Evolutionary conservation across 257 asterid genomes (phyloP), one percentile per base, ranked within the genome.

Genomic region (Linderniella brevidens): DNA sequence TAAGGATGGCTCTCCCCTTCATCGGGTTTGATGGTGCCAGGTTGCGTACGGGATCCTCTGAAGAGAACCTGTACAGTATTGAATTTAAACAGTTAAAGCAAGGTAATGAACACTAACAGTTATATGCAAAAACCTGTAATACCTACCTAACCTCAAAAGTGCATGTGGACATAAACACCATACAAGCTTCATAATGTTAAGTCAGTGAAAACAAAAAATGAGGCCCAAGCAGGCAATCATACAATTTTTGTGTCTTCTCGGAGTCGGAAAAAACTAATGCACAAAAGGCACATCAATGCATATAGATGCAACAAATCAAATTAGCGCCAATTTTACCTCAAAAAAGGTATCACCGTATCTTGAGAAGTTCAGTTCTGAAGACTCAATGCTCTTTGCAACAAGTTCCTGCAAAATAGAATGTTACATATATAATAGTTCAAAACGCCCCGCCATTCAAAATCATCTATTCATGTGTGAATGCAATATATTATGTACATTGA

Each of bases 301-400:
- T 2, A 11, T 39, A 13, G 13, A 10, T 39, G 43, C 13, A 39
- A 13, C 3, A 39, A 10, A 39, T 39, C 43, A 32, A 35, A 48
- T 32, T 18, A 9, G 17, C 4, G 41, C 46, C 42, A 55, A 53
- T 66, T 25, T 50, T 53, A 64, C 97, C 94, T 82, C 97, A 15
- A 87, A 87, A 62, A 87, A 87, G 49, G 95, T 87, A 60, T 87
- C 97, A 32, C 97, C 95, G 75, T 82, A 87, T 83, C 97, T 76
- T 43, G 92, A 65, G 74, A 80, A 87, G 56, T 87, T 75, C 42
- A 80, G 95, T 58, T 78, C 93, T 59, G 95, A 58, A 49, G 87
- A 73, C 72, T 83, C 97, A 7, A 87, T 58, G 76, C 69, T 69
- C 77, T 59, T 87, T 51, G 95, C 93, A 56, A 79, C 60, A 77